Conservation (phyloP, 2,329 filamentous ascomycete species). For the Massarina eburnea region DNA sequence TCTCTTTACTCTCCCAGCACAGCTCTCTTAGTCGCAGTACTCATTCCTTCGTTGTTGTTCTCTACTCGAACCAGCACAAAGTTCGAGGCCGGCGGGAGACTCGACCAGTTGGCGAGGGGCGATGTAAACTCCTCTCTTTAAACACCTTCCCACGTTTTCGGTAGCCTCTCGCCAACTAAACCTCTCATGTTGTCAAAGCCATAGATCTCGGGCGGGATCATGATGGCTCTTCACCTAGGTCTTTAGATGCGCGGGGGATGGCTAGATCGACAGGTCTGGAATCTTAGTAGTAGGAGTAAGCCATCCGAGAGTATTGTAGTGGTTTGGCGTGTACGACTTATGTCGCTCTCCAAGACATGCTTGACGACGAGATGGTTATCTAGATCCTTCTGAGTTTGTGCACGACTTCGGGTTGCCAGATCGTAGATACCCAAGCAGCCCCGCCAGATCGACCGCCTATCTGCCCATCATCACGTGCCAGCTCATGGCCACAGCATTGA, state of each 20-base stretch:
- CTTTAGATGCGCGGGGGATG: constrained; percentile 43
- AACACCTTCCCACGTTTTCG: constrained; percentile 91
- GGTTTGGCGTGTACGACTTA: constrained; percentile 1
- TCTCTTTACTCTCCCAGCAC: constrained; percentile 53
- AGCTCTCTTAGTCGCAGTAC: constrained; percentile 49
- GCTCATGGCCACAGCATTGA: too few relatives aligned
- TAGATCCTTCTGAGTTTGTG: too few relatives aligned
- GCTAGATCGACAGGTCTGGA: constrained; percentile 47
- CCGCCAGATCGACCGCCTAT: too few relatives aligned
- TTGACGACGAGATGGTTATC: constrained; percentile 45
- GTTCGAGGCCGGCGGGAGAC: constrained; percentile 55
- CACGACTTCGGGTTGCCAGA: too few relatives aligned
- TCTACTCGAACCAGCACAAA: constrained; percentile 40
- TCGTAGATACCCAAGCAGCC: too few relatives aligned
- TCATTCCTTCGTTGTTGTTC: constrained; percentile 45
- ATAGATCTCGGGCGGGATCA: constrained; percentile 52
- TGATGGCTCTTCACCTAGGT: constrained; percentile 47
- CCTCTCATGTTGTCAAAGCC: constrained; percentile 46
- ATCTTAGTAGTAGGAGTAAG: not conserved
- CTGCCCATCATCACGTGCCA: too few relatives aligned
- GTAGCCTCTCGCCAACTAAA: constrained; percentile 67
- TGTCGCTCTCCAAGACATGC: constrained; percentile 42
- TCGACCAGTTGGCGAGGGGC: too few relatives aligned
- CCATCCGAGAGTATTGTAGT: not conserved
- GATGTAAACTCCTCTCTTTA: constrained; percentile 87